Evolutionary conservation across 1,284 basidiomycete genomes (phyloP).

Genomic region (Leccinum insolens): DNA sequence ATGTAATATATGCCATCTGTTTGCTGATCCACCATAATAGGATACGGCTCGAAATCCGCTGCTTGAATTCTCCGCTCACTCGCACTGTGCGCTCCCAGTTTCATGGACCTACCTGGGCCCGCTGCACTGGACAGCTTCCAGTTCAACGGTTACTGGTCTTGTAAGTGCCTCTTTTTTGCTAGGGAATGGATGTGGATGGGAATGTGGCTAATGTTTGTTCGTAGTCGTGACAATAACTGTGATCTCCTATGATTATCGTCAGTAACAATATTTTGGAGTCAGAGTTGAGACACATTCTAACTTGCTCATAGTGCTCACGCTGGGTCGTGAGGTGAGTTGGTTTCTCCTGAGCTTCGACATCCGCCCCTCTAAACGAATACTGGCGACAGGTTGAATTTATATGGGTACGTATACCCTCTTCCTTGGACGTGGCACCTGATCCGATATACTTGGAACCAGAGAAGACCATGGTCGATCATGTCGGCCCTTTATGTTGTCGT

Average conservation of each 20-base stretch:
- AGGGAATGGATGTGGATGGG: neutral
- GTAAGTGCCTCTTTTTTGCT: neutral
- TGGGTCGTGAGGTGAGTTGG: conserved; percentile 10
- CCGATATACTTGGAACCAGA: neutral
- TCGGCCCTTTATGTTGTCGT: conserved; percentile 10
- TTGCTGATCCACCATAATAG: neutral
- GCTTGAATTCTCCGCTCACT: neutral
- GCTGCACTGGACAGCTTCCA: neutral
- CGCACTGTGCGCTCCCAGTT: neutral
- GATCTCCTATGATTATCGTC: conserved; percentile 9
- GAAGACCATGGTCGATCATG: conserved; percentile 9
- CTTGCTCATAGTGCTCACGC: conserved; percentile 4
- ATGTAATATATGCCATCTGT: neutral
- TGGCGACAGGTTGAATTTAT: conserved; percentile 8
- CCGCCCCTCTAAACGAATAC: neutral
- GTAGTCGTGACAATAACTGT: conserved; percentile 4
- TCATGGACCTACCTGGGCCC: neutral
- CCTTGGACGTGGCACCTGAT: neutral
- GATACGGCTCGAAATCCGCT: neutral
- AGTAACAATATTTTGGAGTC: neutral
- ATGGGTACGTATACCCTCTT: conserved; percentile 6
- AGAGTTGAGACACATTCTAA: neutral
- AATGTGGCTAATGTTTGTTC: neutral
- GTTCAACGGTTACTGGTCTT: conserved; percentile 1
- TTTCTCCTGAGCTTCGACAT: neutral